phyloP scores from a whole-genome alignment of 2,329 filamentous ascomycete species.

The Teratosphaeria zuluensis region DNA sequence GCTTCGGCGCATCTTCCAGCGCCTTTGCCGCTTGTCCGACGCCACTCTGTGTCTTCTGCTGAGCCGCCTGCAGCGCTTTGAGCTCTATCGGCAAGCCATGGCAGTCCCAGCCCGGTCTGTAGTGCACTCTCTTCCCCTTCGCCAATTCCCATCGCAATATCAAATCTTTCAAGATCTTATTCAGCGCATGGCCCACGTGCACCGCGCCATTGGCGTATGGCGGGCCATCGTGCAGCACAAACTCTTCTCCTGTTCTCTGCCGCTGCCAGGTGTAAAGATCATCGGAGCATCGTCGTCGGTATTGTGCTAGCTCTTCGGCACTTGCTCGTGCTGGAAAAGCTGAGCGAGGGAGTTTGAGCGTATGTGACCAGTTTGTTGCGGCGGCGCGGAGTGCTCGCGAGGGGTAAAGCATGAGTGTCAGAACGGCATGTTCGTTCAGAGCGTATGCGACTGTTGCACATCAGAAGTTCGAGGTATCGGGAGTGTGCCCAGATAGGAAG shows the following conservation, averaged over 20 bases:
- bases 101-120: conserved; percentile 93
- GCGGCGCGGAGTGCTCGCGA: conserved; percentile 13
- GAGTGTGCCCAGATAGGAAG: not conserved
- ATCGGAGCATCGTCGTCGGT: conserved; percentile 72
- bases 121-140: conserved; percentile 65
- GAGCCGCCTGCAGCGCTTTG: conserved; percentile 64
- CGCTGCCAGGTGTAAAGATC: conserved; percentile 84
- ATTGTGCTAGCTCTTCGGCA: conserved; percentile 37
- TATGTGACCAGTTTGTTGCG: conserved; percentile 12
- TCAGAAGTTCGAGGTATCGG: not conserved
- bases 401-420: conserved; percentile 13
- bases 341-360: conserved; percentile 40
- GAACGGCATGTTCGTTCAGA: not conserved
- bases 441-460: not conserved
- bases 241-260: conserved; percentile 41
- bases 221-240: conserved; percentile 87
- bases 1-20: conserved; percentile 26
- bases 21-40: conserved; percentile 17
- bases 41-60: conserved; percentile 15
- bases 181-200: conserved; percentile 88
- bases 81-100: conserved; percentile 95
- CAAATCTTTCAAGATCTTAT: conserved; percentile 95
- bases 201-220: conserved; percentile 91
- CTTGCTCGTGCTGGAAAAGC: conserved; percentile 38
- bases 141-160: conserved; percentile 73